phyloP scores from a whole-genome alignment of 352 stramenopile genomes.

The Phytophthora boehmeriae region DNA sequence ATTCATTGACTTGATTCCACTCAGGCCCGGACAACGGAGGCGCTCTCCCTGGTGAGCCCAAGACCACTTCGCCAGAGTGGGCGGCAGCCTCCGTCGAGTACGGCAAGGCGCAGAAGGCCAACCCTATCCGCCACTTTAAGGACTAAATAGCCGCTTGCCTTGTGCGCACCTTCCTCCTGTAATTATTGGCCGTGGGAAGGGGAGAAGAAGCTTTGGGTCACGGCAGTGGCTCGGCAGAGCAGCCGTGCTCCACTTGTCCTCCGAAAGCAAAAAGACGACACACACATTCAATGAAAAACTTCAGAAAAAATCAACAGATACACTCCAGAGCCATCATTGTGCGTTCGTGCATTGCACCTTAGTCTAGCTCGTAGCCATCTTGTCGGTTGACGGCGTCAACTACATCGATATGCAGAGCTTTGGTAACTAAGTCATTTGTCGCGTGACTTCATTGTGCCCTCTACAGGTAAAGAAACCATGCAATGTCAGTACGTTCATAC shows the following conservation, averaged over 20 bases:
- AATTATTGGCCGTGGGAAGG: conserved; percentile 33
- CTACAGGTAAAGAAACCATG: conserved; percentile 1
- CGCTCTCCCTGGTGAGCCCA: conserved; percentile 49
- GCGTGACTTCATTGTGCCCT: conserved; percentile 17
- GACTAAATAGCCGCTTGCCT: conserved; percentile 54
- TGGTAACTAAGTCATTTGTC: conserved; percentile 4
- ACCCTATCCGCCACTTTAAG: conserved; percentile 86
- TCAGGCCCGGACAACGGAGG: conserved; percentile 73
- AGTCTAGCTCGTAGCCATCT: neutral
- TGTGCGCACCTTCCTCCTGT: conserved; percentile 22
- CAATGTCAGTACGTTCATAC: neutral
- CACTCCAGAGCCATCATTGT: conserved; percentile 13
- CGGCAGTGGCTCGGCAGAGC: neutral
- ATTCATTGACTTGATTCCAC: neutral
- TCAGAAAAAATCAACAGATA: conserved; percentile 30
- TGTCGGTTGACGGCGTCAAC: conserved; percentile 2
- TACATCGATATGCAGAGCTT: neutral
- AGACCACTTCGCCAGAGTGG: conserved; percentile 83
- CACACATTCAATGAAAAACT: conserved; percentile 26
- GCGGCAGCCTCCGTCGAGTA: conserved; percentile 76
- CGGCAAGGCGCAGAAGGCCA: conserved; percentile 80
- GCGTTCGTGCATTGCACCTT: neutral
- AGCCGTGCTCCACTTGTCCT: conserved; percentile 13
- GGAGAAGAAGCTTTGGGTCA: neutral
- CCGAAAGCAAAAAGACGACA: conserved; percentile 5